A percentile compares a stretch with the other conserved stretches of the same genome.
Evolutionary conservation across 2,329 filamentous ascomycete genomes (phyloP).

Genomic region (Diaporthe citriasiana): DNA sequence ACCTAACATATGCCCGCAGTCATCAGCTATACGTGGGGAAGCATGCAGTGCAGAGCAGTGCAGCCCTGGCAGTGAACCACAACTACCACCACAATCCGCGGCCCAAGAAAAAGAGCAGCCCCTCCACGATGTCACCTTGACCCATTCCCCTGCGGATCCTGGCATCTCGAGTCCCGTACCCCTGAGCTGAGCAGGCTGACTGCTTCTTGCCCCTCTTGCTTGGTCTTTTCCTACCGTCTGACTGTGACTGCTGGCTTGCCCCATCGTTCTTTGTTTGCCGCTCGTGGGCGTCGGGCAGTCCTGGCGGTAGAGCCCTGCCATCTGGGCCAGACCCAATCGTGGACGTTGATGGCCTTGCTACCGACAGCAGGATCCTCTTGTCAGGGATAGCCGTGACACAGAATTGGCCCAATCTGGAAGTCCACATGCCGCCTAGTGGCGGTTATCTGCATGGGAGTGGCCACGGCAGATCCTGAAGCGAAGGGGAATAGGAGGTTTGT

Average conservation of each 20-base stretch:
- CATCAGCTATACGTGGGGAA: conserved; percentile 24
- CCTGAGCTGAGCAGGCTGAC: conserved; percentile 27
- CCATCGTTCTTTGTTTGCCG: conserved; percentile 16
- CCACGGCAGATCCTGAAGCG: conserved; percentile 32
- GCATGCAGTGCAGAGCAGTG: neutral
- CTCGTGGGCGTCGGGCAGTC: conserved; percentile 14
- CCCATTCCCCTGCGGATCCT: conserved; percentile 16
- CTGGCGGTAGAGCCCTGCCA: neutral
- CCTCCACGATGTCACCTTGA: conserved; percentile 29
- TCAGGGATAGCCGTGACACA: conserved; percentile 27
- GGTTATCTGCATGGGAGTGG: conserved; percentile 21
- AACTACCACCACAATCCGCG: conserved; percentile 12
- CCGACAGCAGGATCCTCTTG: conserved; percentile 28
- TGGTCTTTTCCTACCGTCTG: neutral
- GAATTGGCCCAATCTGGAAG: conserved; percentile 17
- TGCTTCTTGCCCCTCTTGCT: neutral
- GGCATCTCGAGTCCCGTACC: conserved; percentile 4
- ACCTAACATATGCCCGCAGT: neutral
- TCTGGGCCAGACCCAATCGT: conserved; percentile 13
- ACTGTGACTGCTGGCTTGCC: neutral
- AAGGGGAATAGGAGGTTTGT: conserved; percentile 34
- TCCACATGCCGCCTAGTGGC: conserved; percentile 32
- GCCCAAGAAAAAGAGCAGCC: conserved; percentile 30
- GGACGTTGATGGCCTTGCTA: neutral
- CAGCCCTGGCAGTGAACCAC: neutral